phyloP scores from a whole-genome alignment of 2,329 filamentous ascomycete species.

The Exophiala phaeomuriformis region DNA sequence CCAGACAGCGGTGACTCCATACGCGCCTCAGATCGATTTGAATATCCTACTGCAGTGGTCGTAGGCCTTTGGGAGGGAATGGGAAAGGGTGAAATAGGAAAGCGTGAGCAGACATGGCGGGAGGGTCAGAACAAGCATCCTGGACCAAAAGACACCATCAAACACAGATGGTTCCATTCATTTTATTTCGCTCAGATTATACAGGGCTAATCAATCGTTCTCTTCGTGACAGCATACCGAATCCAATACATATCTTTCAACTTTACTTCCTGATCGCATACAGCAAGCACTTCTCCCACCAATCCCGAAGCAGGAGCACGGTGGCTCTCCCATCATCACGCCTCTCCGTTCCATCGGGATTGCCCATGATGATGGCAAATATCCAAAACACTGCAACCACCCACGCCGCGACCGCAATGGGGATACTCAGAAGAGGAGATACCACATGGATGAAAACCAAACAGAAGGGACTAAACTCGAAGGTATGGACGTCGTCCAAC shows the following conservation, averaged over 20 bases:
- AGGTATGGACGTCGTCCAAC: conserved; percentile 27
- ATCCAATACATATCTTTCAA: neutral
- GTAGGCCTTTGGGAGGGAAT: too few species aligned
- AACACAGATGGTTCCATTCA: too few species aligned
- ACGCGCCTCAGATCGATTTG: too few species aligned
- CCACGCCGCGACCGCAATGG: conserved; percentile 52
- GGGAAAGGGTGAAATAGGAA: too few species aligned
- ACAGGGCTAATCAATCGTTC: conserved; percentile 2
- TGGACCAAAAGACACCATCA: too few species aligned
- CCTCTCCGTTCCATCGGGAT: conserved; percentile 53
- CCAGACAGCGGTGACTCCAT: too few species aligned
- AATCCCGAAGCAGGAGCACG: conserved; percentile 51
- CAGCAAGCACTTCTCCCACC: conserved; percentile 55
- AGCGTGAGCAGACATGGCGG: too few species aligned
- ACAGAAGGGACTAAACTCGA: conserved; percentile 35
- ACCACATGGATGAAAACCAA: conserved; percentile 49
- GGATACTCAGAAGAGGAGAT: conserved; percentile 51
- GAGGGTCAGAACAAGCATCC: too few species aligned
- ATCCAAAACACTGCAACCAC: conserved; percentile 56
- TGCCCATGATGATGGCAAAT: conserved; percentile 54
- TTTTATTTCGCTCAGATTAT: too few species aligned
- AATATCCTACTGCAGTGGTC: too few species aligned
- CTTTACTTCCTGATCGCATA: conserved; percentile 30
- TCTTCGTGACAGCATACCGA: conserved; percentile 9
- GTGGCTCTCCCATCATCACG: conserved; percentile 55